Evolutionary conservation across 2,329 filamentous ascomycete species (phyloP).

Genomic region (Fusarium concolor): DNA sequence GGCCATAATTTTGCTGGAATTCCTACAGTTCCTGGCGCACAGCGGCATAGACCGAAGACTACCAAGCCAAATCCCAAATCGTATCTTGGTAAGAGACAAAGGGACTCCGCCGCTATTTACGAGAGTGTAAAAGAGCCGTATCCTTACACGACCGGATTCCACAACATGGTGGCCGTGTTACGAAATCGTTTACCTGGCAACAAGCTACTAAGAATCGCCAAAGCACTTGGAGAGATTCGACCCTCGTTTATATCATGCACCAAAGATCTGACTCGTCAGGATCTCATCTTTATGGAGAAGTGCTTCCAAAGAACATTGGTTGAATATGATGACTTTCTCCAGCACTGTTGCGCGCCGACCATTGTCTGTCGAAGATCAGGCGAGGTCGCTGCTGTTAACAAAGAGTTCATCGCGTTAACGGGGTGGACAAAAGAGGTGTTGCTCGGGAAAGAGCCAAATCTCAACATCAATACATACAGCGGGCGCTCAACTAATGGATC

Average conservation of each 20-base stretch:
- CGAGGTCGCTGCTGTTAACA: slow-evolving; percentile 94
- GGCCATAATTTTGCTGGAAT: slow-evolving; percentile 48
- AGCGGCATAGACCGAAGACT: slow-evolving; percentile 59
- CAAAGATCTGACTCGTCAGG: slow-evolving; percentile 86
- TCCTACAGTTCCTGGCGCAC: slow-evolving; percentile 39
- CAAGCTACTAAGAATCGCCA: slow-evolving; percentile 85
- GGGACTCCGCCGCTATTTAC: slow-evolving; percentile 88
- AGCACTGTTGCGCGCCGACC: slow-evolving; percentile 87
- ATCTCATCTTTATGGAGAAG: slow-evolving; percentile 97
- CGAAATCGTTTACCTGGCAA: slow-evolving; percentile 81
- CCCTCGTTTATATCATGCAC: slow-evolving; percentile 94
- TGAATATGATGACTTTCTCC: slow-evolving; percentile 93
- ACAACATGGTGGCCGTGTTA: slow-evolving; percentile 84
- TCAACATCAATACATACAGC: slow-evolving; percentile 78
- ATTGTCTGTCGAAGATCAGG: slow-evolving; percentile 92
- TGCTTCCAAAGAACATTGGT: slow-evolving; percentile 93
- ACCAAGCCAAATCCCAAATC: slow-evolving; percentile 58
- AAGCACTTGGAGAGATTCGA: slow-evolving; percentile 87
- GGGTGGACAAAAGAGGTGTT: slow-evolving; percentile 94
- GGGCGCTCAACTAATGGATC: slow-evolving; percentile 55
- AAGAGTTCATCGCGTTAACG: slow-evolving; percentile 95
- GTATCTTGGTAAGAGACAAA: slow-evolving; percentile 67
- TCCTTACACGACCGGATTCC: slow-evolving; percentile 89
- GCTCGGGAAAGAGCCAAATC: slow-evolving; percentile 85
- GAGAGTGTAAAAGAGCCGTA: slow-evolving; percentile 91